Evolutionary conservation across 305 asterid genomes (phyloP).

Genomic region (Rubia balearica): DNA sequence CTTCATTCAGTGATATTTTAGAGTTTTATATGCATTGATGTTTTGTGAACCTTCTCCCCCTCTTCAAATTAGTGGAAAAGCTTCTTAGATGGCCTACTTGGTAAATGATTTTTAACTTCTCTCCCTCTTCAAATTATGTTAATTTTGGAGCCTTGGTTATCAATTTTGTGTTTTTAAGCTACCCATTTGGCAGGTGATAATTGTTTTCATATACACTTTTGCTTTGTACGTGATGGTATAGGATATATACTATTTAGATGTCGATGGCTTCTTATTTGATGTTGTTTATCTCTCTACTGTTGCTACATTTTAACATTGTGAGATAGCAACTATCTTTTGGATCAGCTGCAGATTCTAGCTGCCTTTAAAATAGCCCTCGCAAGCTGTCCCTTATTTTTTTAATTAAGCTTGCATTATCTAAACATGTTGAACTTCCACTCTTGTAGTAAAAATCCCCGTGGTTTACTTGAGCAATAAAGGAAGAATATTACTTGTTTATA

Average conservation of each 20-base stretch:
- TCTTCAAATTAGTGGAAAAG: too few species aligned
- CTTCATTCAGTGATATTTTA: too few species aligned
- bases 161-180: neutral
- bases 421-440: constrained; percentile 8
- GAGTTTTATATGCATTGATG: too few species aligned
- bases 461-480: constrained; percentile 80
- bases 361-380: neutral
- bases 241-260: constrained; percentile 93
- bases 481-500: constrained; percentile 55
- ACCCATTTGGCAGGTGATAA: neutral
- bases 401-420: neutral
- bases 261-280: constrained; percentile 90
- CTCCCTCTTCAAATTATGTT: neutral
- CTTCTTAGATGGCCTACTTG: constrained; percentile 27
- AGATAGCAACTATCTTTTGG: constrained; percentile 22
- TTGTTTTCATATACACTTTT: neutral
- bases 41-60: too few species aligned
- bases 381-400: neutral
- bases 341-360: neutral
- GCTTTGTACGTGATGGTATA: constrained; percentile 27
- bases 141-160: neutral
- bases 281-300: constrained; percentile 88
- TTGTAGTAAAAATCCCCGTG: constrained; percentile 76
- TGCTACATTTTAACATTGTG: constrained; percentile 79
- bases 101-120: constrained; percentile 28